These are phyloP conservation scores for Tieghemostelium lacteum DNA, from an alignment of 78 protist genomes.

Conservation along the genomic window DNA sequence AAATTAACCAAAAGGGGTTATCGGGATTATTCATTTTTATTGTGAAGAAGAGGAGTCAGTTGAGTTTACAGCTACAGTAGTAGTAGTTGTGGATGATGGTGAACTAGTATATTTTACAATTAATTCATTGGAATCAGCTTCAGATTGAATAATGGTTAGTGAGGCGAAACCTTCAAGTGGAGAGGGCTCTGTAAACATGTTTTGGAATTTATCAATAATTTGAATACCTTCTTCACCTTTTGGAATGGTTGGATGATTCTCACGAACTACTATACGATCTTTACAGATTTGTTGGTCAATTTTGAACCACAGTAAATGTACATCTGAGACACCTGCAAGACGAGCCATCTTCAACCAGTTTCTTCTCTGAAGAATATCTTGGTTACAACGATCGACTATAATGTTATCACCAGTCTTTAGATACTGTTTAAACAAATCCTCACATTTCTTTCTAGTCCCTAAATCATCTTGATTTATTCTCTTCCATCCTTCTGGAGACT, in stretches of 20 bases:
- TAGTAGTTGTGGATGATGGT: not conserved
- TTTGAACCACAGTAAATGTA: slow-evolving; percentile 53
- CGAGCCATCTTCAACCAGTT: slow-evolving; percentile 23
- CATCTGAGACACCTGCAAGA: not conserved
- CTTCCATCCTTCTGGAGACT: slow-evolving; percentile 19
- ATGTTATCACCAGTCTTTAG: slow-evolving; percentile 31
- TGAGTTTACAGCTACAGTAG: not conserved
- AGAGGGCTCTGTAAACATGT: slow-evolving; percentile 20
- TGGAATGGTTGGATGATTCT: slow-evolving; percentile 68
- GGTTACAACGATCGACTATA: slow-evolving; percentile 51
- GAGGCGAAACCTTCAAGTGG: slow-evolving; percentile 5
- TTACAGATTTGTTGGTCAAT: slow-evolving; percentile 36
- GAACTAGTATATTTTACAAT: slow-evolving; percentile 7
- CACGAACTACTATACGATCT: slow-evolving; percentile 46
- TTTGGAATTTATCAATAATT: slow-evolving; percentile 25
- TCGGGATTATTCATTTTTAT: not conserved
- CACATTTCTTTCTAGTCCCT: slow-evolving; percentile 64
- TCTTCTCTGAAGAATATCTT: slow-evolving; percentile 44
- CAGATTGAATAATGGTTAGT: not conserved
- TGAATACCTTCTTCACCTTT: slow-evolving; percentile 53
- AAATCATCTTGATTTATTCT: slow-evolving; percentile 64
- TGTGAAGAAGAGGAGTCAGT: not conserved
- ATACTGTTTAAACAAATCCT: not conserved
- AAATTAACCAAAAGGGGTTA: not conserved
- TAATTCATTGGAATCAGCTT: slow-evolving; percentile 35